Evolutionary conservation across 768 basidiomycete genomes (phyloP).

Genomic region (Agaricus subrufescens): DNA sequence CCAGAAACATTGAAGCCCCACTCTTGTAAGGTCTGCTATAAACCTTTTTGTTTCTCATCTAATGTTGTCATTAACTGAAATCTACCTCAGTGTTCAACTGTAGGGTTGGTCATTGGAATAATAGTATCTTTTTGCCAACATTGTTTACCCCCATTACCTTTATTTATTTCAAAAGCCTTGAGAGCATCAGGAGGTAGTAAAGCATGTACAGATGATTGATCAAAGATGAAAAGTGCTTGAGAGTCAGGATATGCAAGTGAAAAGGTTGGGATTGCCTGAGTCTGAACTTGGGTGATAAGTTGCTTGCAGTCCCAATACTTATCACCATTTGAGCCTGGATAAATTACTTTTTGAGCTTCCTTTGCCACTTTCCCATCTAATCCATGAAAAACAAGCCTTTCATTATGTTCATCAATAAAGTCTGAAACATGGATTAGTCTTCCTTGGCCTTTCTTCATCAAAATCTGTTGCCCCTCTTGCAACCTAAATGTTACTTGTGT

Average conservation of each 20-base stretch:
- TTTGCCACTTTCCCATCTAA: conserved; percentile 18
- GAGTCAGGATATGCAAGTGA: conserved; percentile 28
- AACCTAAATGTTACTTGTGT: not conserved
- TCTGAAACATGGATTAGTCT: conserved; percentile 34
- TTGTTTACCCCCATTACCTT: conserved; percentile 34
- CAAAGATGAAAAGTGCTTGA: conserved; percentile 31
- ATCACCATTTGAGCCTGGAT: conserved; percentile 29
- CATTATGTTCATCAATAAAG: conserved; percentile 30
- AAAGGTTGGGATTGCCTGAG: conserved; percentile 27
- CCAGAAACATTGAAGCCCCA: conserved; percentile 23
- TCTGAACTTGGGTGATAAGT: conserved; percentile 26
- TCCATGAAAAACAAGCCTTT: conserved; percentile 23
- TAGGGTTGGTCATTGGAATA: conserved; percentile 33
- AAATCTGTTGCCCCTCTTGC: conserved; percentile 14
- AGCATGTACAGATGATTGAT: conserved; percentile 38
- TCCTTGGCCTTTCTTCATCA: conserved; percentile 27
- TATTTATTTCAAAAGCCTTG: conserved; percentile 40
- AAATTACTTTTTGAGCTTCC: conserved; percentile 31
- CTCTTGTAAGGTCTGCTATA: conserved; percentile 30
- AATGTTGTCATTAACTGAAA: conserved; percentile 30
- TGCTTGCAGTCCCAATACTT: conserved; percentile 34
- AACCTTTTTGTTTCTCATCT: conserved; percentile 29
- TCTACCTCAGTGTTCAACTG: conserved; percentile 17
- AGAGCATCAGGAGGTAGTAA: conserved; percentile 32
- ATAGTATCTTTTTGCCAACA: conserved; percentile 26